Conservation (phyloP, 805 yeast species). For the Maudiozyma bulderi region DNA sequence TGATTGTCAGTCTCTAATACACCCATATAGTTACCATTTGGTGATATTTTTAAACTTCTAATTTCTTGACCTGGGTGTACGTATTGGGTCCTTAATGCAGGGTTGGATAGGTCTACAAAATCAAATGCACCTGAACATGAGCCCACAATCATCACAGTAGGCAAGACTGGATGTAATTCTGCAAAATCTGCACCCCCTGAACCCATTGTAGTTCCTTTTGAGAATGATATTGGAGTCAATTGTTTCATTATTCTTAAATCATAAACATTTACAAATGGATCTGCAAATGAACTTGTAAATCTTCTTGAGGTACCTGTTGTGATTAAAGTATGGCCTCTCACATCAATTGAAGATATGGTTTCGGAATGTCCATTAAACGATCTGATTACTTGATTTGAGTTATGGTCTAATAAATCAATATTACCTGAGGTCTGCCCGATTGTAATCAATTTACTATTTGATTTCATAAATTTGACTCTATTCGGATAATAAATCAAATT, state of each 20-base stretch:
- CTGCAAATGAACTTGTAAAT: slow-evolving; percentile 48
- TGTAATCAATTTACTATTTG: slow-evolving; percentile 44
- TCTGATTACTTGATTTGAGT: slow-evolving; percentile 37
- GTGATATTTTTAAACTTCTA: slow-evolving; percentile 28
- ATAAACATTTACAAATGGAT: slow-evolving; percentile 74
- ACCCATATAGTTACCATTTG: slow-evolving; percentile 67
- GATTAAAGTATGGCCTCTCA: slow-evolving; percentile 55
- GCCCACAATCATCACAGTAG: slow-evolving; percentile 65
- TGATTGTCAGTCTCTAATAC: slow-evolving; percentile 56
- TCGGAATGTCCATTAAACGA: slow-evolving; percentile 53
- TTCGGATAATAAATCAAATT: slow-evolving; percentile 36
- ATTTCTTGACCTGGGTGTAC: slow-evolving; percentile 30
- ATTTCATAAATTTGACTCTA: slow-evolving; percentile 38
- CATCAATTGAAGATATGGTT: slow-evolving; percentile 49
- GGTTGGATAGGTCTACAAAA: slow-evolving; percentile 74
- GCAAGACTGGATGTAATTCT: slow-evolving; percentile 75
- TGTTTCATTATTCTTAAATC: slow-evolving; percentile 68
- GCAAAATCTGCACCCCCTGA: slow-evolving; percentile 81
- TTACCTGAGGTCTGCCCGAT: slow-evolving; percentile 52
- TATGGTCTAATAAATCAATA: slow-evolving; percentile 56
- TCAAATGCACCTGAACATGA: slow-evolving; percentile 77
- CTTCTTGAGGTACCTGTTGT: slow-evolving; percentile 76
- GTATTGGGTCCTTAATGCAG: slow-evolving; percentile 35
- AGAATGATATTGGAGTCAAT: slow-evolving; percentile 73
- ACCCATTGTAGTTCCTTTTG: slow-evolving; percentile 33